A percentile compares a stretch with the other conserved stretches of the same genome.
phyloP scores from a whole-genome alignment of 805 yeast species.

The Ascoidea tarda region DNA sequence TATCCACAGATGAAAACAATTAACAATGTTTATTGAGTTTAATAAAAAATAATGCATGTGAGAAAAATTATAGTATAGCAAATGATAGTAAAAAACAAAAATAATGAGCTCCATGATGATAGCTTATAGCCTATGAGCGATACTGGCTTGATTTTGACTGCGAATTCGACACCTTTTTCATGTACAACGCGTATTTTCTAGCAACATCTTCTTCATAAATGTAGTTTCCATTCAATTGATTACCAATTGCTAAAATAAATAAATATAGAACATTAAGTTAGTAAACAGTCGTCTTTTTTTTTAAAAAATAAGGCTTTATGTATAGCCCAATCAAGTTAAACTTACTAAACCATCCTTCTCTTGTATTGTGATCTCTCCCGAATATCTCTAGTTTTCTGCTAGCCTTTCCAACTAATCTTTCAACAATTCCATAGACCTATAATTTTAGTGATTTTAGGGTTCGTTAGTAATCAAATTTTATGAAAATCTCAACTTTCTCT shows the following conservation, averaged over 20 bases:
- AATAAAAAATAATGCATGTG: no score
- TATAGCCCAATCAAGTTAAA: slow-evolving; percentile 2
- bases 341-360: slow-evolving; percentile 79
- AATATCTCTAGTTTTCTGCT: slow-evolving; percentile 78
- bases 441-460: no score
- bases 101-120: no score
- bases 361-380: slow-evolving; percentile 73
- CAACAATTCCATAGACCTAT: slow-evolving; percentile 62
- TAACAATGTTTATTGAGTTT: no score
- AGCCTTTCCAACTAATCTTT: slow-evolving; percentile 65
- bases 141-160: no score
- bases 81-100: no score
- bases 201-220: slow-evolving; percentile 46
- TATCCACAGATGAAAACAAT: no score
- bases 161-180: not conserved
- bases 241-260: slow-evolving; percentile 41
- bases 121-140: no score
- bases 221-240: slow-evolving; percentile 50
- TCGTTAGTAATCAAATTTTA: not conserved
- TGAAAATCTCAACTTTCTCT: no score
- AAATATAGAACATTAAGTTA: not conserved
- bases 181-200: slow-evolving; percentile 20
- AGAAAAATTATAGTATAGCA: no score
- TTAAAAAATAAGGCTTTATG: not conserved
- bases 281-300: slow-evolving; percentile 4